Evolutionary conservation across 2,329 filamentous ascomycete species (phyloP), one percentile per base, ranked within the genome.

Genomic region (Colletotrichum spinosum): DNA sequence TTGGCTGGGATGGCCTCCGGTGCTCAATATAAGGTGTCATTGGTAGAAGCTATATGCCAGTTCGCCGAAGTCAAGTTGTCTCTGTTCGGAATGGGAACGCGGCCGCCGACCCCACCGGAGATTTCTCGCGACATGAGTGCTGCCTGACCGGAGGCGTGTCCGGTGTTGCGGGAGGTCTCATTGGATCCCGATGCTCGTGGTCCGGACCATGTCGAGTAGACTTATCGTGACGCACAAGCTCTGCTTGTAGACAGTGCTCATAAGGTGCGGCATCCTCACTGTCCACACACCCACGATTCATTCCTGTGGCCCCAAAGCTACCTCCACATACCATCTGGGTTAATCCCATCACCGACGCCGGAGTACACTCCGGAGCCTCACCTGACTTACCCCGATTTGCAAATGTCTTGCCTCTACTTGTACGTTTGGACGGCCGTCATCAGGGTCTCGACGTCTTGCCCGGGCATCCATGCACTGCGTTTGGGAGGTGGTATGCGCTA

Each of bases 191-290:
- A 25, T 25, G 25, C 4, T 25, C 25, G 4, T 25, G 25, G 25
- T 25, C 25, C 25, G 3, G 25, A 25, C 25, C 25, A 25, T 5
- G 25, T 25, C 25, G 25, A 25, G 25, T 25, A 25, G 25, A 25
- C 25, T 25, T 25, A 25, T 25, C 25, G 2, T 4, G 25, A 25
- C 25, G 25, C 25, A 25, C 25, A 25, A 25, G 25, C 25, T 25
- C 2, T 25, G 25, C 1, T 25, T 25, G 25, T 57, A 62, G 53
- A 15, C 59, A 62, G 59, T 62, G 53, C 12, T 17, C 4, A 12
- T 5, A 10, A 11, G 3, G n/a, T 6, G 8, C 9, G 17, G 37
- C 8, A 49, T 37, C n/a, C 55, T n/a, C 17, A 52, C 55, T 64
- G 49, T 59, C 35, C 48, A 6, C 33, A 2, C 13, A 13, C 13